Percentiles rank a stretch among this genome's conserved stretches.
These are phyloP conservation scores for Gracilaria domingensis DNA, from an alignment of 23 red algal species.

Conservation along the genomic window DNA sequence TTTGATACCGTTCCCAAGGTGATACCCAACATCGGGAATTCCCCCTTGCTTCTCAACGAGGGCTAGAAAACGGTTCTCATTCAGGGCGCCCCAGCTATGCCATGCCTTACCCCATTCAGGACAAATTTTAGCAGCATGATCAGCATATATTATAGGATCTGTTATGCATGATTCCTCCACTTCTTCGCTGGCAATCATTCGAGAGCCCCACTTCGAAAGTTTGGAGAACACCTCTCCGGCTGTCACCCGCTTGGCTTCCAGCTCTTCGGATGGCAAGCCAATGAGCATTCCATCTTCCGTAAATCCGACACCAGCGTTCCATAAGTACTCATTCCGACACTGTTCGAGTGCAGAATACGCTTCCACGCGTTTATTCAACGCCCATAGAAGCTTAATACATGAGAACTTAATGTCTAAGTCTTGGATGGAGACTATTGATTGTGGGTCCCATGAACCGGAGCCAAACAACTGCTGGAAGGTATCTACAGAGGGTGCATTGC, in stretches of 20 bases:
- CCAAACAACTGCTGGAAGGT: conserved; percentile 25
- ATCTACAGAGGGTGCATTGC: background rate
- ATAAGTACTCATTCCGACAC: conserved; percentile 57
- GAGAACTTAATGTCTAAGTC: conserved; percentile 68
- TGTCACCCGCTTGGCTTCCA: conserved; percentile 8
- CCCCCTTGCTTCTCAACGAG: conserved; percentile 42
- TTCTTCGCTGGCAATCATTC: conserved; percentile 31
- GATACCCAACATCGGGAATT: conserved; percentile 44
- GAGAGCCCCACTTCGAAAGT: conserved; percentile 74
- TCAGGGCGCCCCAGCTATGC: conserved; percentile 76
- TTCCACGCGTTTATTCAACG: conserved; percentile 23
- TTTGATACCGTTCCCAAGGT: conserved; percentile 24
- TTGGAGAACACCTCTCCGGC: conserved; percentile 67
- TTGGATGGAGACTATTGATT: conserved; percentile 43
- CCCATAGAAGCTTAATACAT: conserved; percentile 65
- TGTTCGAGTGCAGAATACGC: conserved; percentile 38
- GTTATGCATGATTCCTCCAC: background rate
- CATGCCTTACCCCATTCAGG: conserved; percentile 90
- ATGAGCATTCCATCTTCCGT: conserved; percentile 38
- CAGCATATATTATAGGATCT: conserved; percentile 73
- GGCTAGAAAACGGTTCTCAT: conserved; percentile 36
- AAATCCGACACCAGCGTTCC: conserved; percentile 18
- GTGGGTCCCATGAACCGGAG: conserved; percentile 8
- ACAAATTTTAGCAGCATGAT: conserved; percentile 61
- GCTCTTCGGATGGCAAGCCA: conserved; percentile 20